phyloP scores from a whole-genome alignment of 805 yeast genomes.

The Myxozyma sirexii region DNA sequence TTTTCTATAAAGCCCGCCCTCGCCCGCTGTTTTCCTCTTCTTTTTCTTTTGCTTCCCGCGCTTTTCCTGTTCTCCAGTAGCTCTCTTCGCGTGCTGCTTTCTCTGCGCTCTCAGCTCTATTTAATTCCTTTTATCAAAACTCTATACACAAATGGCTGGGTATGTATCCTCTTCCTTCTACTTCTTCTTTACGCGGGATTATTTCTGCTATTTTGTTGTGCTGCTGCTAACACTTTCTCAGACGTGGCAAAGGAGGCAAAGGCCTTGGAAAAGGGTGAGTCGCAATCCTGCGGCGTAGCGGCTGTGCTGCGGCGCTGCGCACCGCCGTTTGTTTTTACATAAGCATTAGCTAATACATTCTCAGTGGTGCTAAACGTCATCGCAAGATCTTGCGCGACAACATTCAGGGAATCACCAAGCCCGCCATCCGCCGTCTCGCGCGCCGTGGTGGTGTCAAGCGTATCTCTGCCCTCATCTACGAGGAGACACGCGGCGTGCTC shows the following conservation, averaged over 20 bases:
- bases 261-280: constrained; percentile 87
- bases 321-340: neutral
- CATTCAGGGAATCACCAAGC: constrained; percentile 99
- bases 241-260: constrained; percentile 99
- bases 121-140: neutral
- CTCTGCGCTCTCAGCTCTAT: neutral
- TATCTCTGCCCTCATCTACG: constrained; percentile 97
- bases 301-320: no score
- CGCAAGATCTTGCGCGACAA: constrained; percentile 99
- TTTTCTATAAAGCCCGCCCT: neutral
- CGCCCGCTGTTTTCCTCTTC: neutral
- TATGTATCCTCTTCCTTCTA: constrained; percentile 7
- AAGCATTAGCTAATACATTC: neutral
- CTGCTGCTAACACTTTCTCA: neutral
- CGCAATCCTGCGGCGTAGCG: constrained; percentile 1
- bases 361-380: constrained; percentile 98
- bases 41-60: neutral
- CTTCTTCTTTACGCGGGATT: neutral
- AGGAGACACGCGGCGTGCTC: constrained; percentile 96
- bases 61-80: neutral
- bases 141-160: constrained; percentile 33
- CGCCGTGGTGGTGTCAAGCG: constrained; percentile 99
- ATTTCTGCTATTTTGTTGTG: neutral
- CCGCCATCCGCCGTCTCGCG: constrained; percentile 99
- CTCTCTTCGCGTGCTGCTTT: neutral